phyloP scores from a whole-genome alignment of 2,329 filamentous ascomycete genomes.

The Aulographum hederae region DNA sequence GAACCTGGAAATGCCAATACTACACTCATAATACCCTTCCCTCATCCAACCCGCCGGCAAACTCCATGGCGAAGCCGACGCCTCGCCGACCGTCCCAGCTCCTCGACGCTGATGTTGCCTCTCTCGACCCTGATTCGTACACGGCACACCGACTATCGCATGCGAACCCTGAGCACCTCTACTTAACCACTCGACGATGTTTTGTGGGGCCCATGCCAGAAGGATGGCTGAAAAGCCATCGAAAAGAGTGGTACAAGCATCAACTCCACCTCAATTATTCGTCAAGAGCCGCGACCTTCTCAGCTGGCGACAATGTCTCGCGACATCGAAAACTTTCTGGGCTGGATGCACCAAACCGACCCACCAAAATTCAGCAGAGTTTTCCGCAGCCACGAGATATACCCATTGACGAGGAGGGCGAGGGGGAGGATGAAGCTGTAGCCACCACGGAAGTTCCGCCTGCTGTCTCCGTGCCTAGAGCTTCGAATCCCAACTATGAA shows the following conservation, averaged over 20 bases:
- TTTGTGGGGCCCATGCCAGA: conserved; percentile 50
- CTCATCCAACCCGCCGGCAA: no score
- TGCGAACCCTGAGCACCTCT: conserved; percentile 40
- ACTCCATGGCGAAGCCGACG: no score
- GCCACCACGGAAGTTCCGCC: not conserved
- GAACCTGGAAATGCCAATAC: no score
- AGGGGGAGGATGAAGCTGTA: conserved; percentile 7
- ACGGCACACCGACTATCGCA: conserved; percentile 40
- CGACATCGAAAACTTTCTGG: conserved; percentile 24
- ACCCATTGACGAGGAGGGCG: conserved; percentile 9
- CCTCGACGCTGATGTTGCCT: not conserved
- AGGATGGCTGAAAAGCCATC: conserved; percentile 44
- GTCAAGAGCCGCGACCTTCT: conserved; percentile 30
- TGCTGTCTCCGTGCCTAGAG: not conserved
- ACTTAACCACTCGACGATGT: conserved; percentile 41
- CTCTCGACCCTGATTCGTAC: conserved; percentile 25
- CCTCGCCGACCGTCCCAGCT: no score
- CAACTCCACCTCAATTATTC: conserved; percentile 26
- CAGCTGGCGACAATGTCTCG: conserved; percentile 24
- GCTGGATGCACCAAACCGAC: conserved; percentile 20
- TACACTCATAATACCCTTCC: no score
- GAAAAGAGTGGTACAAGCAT: conserved; percentile 43
- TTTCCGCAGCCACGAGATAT: conserved; percentile 22
- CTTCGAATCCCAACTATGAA: not conserved
- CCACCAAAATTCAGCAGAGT: conserved; percentile 19